Percentiles rank a stretch among this genome's conserved stretches.
Evolutionary conservation across 1,284 basidiomycete genomes (phyloP).

Genomic region (Ganoderma lucidum): DNA sequence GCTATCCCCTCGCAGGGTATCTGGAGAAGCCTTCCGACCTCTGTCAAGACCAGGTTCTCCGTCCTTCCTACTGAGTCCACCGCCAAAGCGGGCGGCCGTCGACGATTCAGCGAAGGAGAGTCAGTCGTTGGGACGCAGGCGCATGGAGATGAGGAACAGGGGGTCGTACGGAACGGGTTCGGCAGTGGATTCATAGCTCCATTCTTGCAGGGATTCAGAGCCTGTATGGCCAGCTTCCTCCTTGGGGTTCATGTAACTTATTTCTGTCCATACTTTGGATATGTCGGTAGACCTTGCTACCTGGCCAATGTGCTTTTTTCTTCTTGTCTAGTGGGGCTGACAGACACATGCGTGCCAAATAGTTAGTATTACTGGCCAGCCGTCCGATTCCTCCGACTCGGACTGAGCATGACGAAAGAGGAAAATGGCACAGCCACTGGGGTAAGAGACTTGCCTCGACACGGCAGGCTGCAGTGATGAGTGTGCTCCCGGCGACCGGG

Average conservation of each 20-base stretch:
- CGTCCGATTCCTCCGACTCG: not conserved
- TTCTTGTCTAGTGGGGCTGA: not conserved
- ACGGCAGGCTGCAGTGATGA: constrained; percentile 7
- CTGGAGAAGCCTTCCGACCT: not conserved
- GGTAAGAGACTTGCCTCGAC: not conserved
- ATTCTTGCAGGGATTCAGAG: not conserved
- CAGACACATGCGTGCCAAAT: not conserved
- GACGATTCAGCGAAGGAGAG: constrained; percentile 18
- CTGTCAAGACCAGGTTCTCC: constrained; percentile 1
- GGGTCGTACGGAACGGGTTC: constrained; percentile 4
- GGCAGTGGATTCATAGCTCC: not conserved
- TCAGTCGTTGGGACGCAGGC: constrained; percentile 25
- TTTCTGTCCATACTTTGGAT: constrained; percentile 5
- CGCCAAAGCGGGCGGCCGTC: constrained; percentile 33
- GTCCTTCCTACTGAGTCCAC: constrained; percentile 10
- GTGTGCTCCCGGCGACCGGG: not conserved
- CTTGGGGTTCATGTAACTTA: constrained; percentile 13
- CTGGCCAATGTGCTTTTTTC: too few relatives aligned
- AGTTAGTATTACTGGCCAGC: too few relatives aligned
- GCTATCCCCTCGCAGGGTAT: not conserved
- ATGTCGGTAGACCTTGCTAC: not conserved
- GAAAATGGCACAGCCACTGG: constrained; percentile 17
- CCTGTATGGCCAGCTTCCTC: not conserved
- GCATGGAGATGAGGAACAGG: constrained; percentile 39
- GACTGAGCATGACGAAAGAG: constrained; percentile 4